phyloP scores from a whole-genome alignment of 2,329 filamentous ascomycete genomes.

The Neofusicoccum cordaticola region DNA sequence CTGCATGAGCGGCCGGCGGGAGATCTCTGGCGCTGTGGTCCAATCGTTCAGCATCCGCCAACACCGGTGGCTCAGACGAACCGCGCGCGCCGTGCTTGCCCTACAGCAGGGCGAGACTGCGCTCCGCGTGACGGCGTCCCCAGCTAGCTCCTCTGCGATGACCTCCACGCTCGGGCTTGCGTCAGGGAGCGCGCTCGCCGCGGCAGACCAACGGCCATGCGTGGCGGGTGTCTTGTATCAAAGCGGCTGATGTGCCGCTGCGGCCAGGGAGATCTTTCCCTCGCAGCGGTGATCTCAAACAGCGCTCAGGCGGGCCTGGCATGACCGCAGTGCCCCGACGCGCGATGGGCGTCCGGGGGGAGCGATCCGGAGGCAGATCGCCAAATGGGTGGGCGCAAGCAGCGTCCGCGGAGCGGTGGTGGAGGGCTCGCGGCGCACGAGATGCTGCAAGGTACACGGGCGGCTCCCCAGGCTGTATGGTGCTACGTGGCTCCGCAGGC shows the following conservation, averaged over 20 bases:
- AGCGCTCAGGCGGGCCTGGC: background rate
- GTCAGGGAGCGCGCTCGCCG: background rate
- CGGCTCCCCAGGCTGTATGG: slow-evolving; percentile 13
- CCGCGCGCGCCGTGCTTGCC: background rate
- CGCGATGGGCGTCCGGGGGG: background rate
- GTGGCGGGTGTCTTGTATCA: background rate
- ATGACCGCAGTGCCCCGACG: background rate
- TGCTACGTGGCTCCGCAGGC: slow-evolving; percentile 16
- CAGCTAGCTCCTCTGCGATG: background rate
- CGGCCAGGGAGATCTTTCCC: background rate
- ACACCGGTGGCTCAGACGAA: background rate
- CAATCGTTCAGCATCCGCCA: slow-evolving; percentile 1
- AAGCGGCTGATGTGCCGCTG: background rate
- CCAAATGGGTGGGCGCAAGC: background rate
- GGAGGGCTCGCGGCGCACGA: background rate
- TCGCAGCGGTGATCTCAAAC: background rate
- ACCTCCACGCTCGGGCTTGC: background rate
- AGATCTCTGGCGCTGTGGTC: slow-evolving; percentile 1
- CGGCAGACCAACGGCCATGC: background rate
- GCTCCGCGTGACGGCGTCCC: background rate
- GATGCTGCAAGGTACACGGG: slow-evolving; percentile 9
- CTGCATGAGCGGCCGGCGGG: background rate
- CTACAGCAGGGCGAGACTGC: slow-evolving; percentile 10
- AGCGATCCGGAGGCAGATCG: background rate
- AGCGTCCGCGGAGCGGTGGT: background rate